phyloP scores from a whole-genome alignment of 306 rosid species.

The Cotoneaster glaucophyllus region DNA sequence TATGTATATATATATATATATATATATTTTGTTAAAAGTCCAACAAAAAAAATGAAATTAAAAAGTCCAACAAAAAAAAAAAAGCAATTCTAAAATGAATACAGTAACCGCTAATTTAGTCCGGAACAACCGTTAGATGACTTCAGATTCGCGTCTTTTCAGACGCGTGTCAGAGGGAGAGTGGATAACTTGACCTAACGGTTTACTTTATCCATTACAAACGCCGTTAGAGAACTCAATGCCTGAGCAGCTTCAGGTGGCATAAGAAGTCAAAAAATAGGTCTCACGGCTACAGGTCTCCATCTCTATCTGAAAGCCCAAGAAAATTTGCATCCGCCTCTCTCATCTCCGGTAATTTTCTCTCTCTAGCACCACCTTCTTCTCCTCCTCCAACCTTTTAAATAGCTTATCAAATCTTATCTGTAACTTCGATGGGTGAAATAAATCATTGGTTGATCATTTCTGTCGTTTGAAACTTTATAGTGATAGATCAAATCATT shows the following conservation, averaged over 20 bases:
- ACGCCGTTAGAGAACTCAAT: neutral
- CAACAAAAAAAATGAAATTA: neutral
- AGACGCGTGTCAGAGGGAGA: neutral
- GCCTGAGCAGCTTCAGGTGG: neutral
- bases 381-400: neutral
- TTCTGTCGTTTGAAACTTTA: neutral
- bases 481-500: neutral
- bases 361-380: neutral
- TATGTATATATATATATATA: too few relatives aligned
- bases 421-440: neutral
- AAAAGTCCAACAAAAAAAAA: neutral
- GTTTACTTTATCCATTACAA: neutral
- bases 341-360: neutral
- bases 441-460: neutral
- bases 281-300: neutral
- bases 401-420: neutral
- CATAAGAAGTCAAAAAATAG: neutral
- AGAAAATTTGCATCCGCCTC: neutral
- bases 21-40: too few relatives aligned
- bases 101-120: neutral
- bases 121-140: neutral
- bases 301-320: constrained; percentile 1
- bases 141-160: neutral
- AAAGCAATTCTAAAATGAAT: neutral
- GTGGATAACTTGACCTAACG: neutral